A percentile compares a stretch with the other conserved stretches of the same genome.
Conservation (phyloP, 2,329 filamentous ascomycete genomes). For the Myriosclerotinia scirpicola region DNA sequence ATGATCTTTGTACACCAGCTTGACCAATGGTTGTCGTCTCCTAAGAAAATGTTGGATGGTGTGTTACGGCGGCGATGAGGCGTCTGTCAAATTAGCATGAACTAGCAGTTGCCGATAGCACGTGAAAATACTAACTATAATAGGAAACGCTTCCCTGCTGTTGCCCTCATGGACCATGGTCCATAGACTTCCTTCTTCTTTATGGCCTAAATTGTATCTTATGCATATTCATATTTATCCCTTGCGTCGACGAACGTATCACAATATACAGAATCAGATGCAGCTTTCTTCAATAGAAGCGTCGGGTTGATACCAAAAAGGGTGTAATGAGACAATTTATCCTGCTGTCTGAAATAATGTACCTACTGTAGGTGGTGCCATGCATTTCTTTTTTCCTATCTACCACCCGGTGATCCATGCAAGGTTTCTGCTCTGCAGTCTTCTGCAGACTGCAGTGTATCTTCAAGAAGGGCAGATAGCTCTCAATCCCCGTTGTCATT, state of each 20-base stretch:
- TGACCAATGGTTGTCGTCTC: background rate
- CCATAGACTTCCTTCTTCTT: background rate
- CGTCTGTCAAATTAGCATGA: constrained; percentile 6
- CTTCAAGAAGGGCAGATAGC: constrained; percentile 11
- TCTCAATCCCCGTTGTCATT: constrained; percentile 9
- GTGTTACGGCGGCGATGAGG: constrained; percentile 10
- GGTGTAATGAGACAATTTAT: constrained; percentile 11
- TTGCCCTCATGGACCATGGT: background rate
- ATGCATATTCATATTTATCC: constrained; percentile 5
- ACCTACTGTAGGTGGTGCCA: constrained; percentile 5
- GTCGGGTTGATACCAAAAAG: background rate
- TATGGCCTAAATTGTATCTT: background rate
- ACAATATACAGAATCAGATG: constrained; percentile 13
- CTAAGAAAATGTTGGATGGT: background rate
- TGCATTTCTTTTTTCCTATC: constrained; percentile 5
- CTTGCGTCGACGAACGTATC: constrained; percentile 7
- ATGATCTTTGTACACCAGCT: too few species aligned
- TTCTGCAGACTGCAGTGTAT: constrained; percentile 2
- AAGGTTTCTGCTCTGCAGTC: constrained; percentile 5
- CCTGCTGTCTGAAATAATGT: background rate
- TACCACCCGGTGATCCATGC: constrained; percentile 15
- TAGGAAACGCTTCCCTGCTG: background rate
- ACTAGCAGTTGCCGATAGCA: constrained; percentile 1
- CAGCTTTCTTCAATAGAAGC: constrained; percentile 4
- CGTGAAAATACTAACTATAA: constrained; percentile 6